Percentiles rank a stretch among this genome's conserved stretches.
These are phyloP conservation scores for Heteromeles arbutifolia DNA, from an alignment of 306 rosid species.

Conservation along the genomic window DNA sequence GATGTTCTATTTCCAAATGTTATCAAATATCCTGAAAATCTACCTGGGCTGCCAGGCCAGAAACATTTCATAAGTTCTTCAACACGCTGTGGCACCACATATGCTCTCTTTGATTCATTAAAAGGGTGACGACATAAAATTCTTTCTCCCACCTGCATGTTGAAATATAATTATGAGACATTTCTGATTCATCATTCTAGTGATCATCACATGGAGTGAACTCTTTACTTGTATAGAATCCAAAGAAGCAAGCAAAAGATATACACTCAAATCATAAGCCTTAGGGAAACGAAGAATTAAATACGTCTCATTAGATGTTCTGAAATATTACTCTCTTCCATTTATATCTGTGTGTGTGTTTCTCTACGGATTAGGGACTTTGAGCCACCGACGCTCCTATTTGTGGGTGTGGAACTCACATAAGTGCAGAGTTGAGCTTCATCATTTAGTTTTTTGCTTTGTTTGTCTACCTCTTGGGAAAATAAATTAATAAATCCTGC, in stretches of 20 bases:
- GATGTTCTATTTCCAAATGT: background rate
- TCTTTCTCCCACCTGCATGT: conserved; percentile 79
- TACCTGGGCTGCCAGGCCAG: conserved; percentile 84
- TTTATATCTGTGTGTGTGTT: background rate
- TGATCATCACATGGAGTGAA: background rate
- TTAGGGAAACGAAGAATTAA: background rate
- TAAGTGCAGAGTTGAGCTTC: background rate
- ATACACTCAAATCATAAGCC: background rate
- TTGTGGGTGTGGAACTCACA: background rate
- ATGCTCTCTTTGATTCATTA: conserved; percentile 96
- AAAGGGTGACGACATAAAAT: conserved; percentile 95
- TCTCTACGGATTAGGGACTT: background rate
- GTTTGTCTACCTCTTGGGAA: background rate
- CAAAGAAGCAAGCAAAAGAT: background rate
- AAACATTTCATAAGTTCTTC: conserved; percentile 92
- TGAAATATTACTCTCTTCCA: background rate
- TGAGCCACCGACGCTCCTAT: background rate
- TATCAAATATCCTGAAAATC: background rate
- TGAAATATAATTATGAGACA: conserved; percentile 5
- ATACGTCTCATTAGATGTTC: background rate
- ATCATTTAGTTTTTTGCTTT: background rate
- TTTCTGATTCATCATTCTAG: conserved; percentile 5
- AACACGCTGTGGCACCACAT: conserved; percentile 88
- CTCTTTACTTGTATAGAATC: background rate
- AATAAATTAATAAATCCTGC: background rate